Conservation (phyloP, 2,329 filamentous ascomycete species). For the Huntiella omanensis region DNA sequence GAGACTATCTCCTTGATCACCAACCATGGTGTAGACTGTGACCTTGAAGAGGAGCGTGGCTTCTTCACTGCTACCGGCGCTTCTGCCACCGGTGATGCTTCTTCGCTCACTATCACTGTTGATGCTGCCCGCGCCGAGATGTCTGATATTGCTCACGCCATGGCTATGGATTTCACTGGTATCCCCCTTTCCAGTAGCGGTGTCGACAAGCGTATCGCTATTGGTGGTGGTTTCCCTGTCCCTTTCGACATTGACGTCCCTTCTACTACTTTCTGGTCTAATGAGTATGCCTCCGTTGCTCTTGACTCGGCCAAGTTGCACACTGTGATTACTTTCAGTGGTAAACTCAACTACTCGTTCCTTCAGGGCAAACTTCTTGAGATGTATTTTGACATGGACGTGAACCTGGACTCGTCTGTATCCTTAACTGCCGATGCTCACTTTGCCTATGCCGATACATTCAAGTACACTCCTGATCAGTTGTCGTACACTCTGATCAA, state of each 20-base stretch:
- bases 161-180: conserved; percentile 15
- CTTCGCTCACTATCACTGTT: conserved; percentile 15
- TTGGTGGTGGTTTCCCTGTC: conserved; percentile 2
- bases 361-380: conserved; percentile 3
- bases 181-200: conserved; percentile 14
- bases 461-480: conserved; percentile 18
- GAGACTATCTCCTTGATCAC: conserved; percentile 21
- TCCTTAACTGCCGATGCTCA: conserved; percentile 19
- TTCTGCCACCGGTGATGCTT: conserved; percentile 11
- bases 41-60: conserved; percentile 21
- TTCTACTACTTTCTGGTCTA: conserved; percentile 15
- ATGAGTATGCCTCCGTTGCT: conserved; percentile 18
- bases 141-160: conserved; percentile 14
- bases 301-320: conserved; percentile 20
- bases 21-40: conserved; percentile 23
- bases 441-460: conserved; percentile 18
- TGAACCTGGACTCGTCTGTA: conserved; percentile 20
- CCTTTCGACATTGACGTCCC: neutral
- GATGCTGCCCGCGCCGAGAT: conserved; percentile 18
- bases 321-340: conserved; percentile 22
- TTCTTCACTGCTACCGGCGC: conserved; percentile 19
- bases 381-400: conserved; percentile 25
- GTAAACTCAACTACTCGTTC: conserved; percentile 17
- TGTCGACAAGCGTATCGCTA: conserved; percentile 7
- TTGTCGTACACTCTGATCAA: conserved; percentile 21